Percentiles rank a stretch among this genome's conserved stretches.
Evolutionary conservation across 257 asterid species (phyloP).

Genomic region (Jasminum sambac): DNA sequence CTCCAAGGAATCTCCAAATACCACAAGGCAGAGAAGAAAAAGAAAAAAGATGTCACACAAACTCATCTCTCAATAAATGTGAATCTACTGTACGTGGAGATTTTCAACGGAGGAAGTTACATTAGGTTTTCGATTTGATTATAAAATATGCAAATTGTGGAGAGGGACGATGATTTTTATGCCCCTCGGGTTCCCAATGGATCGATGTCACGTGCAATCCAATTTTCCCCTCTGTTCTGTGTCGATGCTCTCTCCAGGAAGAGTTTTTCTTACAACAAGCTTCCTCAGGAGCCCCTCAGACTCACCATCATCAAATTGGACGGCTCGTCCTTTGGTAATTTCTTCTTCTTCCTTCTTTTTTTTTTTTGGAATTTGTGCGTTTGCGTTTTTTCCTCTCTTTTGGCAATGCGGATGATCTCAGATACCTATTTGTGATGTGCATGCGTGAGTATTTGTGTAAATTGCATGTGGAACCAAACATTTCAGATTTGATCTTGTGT

Average conservation of each 20-base stretch:
- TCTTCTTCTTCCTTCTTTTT: neutral
- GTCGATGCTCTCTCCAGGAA: conserved; percentile 26
- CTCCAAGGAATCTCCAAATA: conserved; percentile 28
- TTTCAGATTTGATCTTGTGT: conserved; percentile 7
- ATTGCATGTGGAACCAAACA: neutral
- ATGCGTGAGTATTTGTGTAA: neutral
- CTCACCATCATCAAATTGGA: conserved; percentile 76
- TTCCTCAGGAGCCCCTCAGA: conserved; percentile 53
- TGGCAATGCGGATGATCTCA: neutral
- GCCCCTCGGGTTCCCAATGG: conserved; percentile 40
- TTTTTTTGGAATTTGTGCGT: neutral
- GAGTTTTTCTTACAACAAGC: conserved; percentile 48
- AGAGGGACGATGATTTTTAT: conserved; percentile 27
- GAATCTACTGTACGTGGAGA: conserved; percentile 1
- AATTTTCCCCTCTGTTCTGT: conserved; percentile 2
- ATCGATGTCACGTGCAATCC: conserved; percentile 31
- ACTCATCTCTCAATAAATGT: conserved; percentile 16
- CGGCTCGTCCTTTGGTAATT: conserved; percentile 69
- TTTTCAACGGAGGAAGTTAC: conserved; percentile 14
- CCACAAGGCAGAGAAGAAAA: neutral
- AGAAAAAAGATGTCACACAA: neutral
- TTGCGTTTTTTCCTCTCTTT: neutral
- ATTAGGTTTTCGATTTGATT: conserved; percentile 14
- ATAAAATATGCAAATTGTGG: conserved; percentile 33
- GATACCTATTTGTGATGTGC: neutral